Conservation (phyloP, 2,329 filamentous ascomycete genomes). For the Zarea fungicola region DNA sequence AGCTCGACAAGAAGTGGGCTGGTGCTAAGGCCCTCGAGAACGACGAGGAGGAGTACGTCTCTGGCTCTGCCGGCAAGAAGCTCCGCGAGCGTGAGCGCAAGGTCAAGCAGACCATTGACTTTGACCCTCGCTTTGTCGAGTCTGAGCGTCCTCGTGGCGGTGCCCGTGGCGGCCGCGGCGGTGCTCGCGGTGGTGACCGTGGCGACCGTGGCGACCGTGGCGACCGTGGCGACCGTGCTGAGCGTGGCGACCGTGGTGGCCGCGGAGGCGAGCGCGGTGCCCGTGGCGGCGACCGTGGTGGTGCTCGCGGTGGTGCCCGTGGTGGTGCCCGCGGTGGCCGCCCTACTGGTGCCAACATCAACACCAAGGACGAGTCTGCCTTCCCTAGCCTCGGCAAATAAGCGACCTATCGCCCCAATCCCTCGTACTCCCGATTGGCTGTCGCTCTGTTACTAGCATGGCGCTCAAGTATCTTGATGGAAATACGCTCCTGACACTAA, state of each 20-base stretch:
- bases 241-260: constrained; percentile 26
- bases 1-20: constrained; percentile 89
- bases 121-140: constrained; percentile 80
- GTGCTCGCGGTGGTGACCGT: constrained; percentile 43
- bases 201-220: constrained; percentile 46
- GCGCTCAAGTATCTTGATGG: not conserved
- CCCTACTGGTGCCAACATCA: constrained; percentile 44
- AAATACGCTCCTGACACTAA: constrained; percentile 2
- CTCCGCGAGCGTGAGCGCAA: constrained; percentile 84
- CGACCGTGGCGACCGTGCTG: constrained; percentile 34
- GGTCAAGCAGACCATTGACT: constrained; percentile 83
- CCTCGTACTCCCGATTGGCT: constrained; percentile 4
- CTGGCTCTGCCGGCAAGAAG: constrained; percentile 68
- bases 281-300: constrained; percentile 33
- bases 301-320: constrained; percentile 42
- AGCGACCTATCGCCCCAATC: constrained; percentile 18
- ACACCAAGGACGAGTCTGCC: constrained; percentile 52
- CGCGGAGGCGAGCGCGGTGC: constrained; percentile 33
- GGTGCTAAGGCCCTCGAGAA: constrained; percentile 68
- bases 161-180: constrained; percentile 51
- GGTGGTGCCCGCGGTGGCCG: constrained; percentile 35
- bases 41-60: constrained; percentile 71
- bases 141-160: constrained; percentile 52
- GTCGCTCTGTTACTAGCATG: not conserved
- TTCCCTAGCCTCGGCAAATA: constrained; percentile 58